Base-by-base conservation (phyloP, 495 filamentous ascomycete species). In the Talaromyces stipitatus region DNA sequence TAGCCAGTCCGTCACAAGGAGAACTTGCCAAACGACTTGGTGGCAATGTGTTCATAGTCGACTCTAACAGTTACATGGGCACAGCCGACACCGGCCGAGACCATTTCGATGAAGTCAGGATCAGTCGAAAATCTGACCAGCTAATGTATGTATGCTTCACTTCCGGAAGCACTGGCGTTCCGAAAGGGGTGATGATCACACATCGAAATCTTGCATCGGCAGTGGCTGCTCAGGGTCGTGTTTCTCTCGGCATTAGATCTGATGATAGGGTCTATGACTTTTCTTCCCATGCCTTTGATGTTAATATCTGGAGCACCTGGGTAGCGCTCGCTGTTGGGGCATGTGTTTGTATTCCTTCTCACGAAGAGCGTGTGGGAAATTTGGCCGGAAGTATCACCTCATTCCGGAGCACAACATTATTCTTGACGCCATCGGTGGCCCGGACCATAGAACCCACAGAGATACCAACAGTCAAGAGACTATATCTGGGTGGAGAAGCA, bases 161-260 rank as follows among this genome's bases (percentile, higher is more conserved):
- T 0, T 85, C 80, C 26, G 86, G 86, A 3, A 84, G 77, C 22
- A 88, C 82, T 0, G 88, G 88, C 0, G 65, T 71, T 1, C 88
- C 88, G 0, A 92, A 91, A 64, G 88, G 88, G 10, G 83, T 89
- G 7, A 72, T 87, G 22, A 74, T 90, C 18, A 85, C 83, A 1
- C 82, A 87, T 59, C 67, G 72, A 4, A 26, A 24, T 12, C 43
- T 38, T 20, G 43, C 16, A 4, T 23, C 30, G 6, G 53, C 53
- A 41, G 38, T 55, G 12, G 22, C 29, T 11, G 11, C 22, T 7
- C 30, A 26, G 6, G 5, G 43, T 10, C n/a, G 4, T 3, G 68
- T 71, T 14, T n/a, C n/a, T n/a, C 24, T 55, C 18, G 14, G 14
- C 9, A 18, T 55, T 10, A 41, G 11, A 24, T 4, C 8, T n/a